Base-by-base conservation (phyloP, 257 asterid species). In the Avicennia marina region DNA sequence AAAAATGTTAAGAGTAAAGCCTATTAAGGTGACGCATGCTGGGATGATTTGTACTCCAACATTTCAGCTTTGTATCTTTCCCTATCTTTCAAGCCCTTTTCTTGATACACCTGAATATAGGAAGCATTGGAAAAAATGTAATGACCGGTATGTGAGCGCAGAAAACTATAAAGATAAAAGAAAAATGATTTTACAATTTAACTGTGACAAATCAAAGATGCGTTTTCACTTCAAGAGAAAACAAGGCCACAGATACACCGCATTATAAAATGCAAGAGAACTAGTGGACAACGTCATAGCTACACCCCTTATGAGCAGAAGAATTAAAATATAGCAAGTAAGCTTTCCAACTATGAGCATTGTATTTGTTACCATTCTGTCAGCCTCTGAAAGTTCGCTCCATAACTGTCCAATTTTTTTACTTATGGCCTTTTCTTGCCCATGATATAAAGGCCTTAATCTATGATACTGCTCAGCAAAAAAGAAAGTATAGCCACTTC, bases 401-500 rank as follows among this genome's bases (percentile, higher is more conserved):
- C 97, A 93, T 25, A 86, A 48, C 27, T 73, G 77, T 43, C 94
- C 99, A 53, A 93, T 93, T 68, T 74, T 82, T 58, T 84, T 82
- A 65, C 84, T 84, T 66, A 93, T 89, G 21, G 79, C 80, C 82
- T 81, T 81, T 79, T 86, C 97, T 62, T 86, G 94, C 32, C 97
- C 99, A 55, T 80, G 87, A 77, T 86, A 85, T 22, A 76, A 64
- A 45, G 91, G 94, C 78, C 85, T 79, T 72, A 93, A 69, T 32
- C 78, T 81, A 40, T 64, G 71, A 67, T 86, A 93, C 52, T 89
- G 95, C 84, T 93, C 99, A 5, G 86, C 90, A 29, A 86, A 93
- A 68, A 89, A 89, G 82, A 86, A 89, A 58, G 90, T 86, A 65
- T 93, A 93, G 7, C 99, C 97, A 38, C 94, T 93, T 58, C 87